Conservation (phyloP, 1,284 basidiomycete species). For the Boletellus dicymbophilus region DNA sequence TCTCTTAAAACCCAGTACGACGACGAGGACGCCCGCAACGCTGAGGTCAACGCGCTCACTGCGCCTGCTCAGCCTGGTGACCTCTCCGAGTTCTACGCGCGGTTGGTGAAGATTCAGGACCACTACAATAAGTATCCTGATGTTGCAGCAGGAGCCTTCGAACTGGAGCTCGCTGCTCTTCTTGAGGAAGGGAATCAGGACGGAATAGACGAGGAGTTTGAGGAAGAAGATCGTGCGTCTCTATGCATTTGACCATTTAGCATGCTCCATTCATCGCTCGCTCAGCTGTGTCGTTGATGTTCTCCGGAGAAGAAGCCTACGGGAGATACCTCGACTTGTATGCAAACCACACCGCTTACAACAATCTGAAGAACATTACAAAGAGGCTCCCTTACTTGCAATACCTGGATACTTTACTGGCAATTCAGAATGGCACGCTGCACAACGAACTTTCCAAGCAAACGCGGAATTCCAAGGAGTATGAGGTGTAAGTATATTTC, state of each 20-base stretch:
- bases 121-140: conserved; percentile 96
- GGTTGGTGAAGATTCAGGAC: conserved; percentile 93
- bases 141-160: conserved; percentile 76
- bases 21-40: conserved; percentile 67
- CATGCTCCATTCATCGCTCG: conserved; percentile 14
- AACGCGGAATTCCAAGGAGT: conserved; percentile 74
- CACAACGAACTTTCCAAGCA: conserved; percentile 77
- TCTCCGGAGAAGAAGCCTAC: conserved; percentile 95
- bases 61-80: conserved; percentile 65
- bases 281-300: conserved; percentile 83
- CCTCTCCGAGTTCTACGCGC: conserved; percentile 91
- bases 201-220: conserved; percentile 68
- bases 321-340: conserved; percentile 96
- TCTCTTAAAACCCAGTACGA: conserved; percentile 73
- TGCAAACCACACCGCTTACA: conserved; percentile 84
- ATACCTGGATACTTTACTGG: conserved; percentile 84
- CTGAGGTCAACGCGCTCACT: conserved; percentile 64
- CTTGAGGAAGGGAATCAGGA: conserved; percentile 74
- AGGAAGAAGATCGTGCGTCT: conserved; percentile 78
- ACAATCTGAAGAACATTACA: conserved; percentile 84
- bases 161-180: conserved; percentile 80
- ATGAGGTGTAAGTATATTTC: conserved; percentile 65
- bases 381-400: conserved; percentile 87
- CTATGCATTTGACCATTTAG: conserved; percentile 1
- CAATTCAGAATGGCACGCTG: conserved; percentile 54